Evolutionary conservation across 2,329 filamentous ascomycete species (phyloP), one percentile per base, ranked within the genome.

Genomic region (Phoma sp.): DNA sequence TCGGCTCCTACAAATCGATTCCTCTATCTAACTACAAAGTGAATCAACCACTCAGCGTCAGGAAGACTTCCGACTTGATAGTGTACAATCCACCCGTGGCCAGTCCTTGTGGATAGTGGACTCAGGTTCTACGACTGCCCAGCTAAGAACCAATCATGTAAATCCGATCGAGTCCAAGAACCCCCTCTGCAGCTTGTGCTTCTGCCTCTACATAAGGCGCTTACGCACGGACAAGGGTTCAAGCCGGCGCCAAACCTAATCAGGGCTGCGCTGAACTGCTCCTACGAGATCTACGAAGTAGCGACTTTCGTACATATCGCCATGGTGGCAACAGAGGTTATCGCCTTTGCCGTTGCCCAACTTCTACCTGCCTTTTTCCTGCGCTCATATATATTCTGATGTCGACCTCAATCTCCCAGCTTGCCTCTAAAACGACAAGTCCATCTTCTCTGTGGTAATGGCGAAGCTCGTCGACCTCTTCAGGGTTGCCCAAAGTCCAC

Each of bases 401-500:
- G 6, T 49, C 19, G 1, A 35, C 32, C 6, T 17, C 8, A 8
- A 21, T 2, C 15, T 25, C 19, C 8, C 22, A 27, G 7, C 24
- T 8, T 15, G n/a, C n/a, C 17, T 17, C 15, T 12, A 9, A n/a
- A 2, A 12, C n/a, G n/a, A 17, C n/a, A 7, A 35, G 15, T 9
- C 6, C 15, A 17, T 15, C 32, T 17, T 35, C 29, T 35, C n/a
- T 17, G 4, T 2, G 8, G 15, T 17, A 17, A 62, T 62, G 60
- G 25, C 48, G 32, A 54, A 53, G 36, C 37, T 53, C 29, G 31
- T 52, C 25, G 27, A 50, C 29, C 36, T 35, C 21, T 38, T 57
- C 21, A 59, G 61, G 38, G 46, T 70, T 38, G 54, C 62, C 36
- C 62, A 51, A 27, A 71, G 57, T 53, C 68, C 68, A 36, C 44